Evolutionary conservation across 371 early-diverging fungal species (phyloP).

Genomic region (Mortierella sp.): DNA sequence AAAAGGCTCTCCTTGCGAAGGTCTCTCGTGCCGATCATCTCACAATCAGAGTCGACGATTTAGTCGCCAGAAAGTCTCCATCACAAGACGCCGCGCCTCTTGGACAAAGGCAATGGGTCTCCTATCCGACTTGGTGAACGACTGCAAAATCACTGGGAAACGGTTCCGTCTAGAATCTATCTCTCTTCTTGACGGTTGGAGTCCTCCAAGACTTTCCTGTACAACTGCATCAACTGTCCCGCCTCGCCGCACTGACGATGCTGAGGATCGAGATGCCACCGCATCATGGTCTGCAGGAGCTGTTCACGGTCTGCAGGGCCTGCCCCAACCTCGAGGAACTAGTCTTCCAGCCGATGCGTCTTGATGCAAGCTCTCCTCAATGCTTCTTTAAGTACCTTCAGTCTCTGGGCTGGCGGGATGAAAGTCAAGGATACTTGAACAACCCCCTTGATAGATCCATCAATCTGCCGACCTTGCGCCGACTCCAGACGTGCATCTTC

Average conservation of each 20-base stretch:
- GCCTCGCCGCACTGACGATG: neutral
- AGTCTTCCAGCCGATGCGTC: neutral
- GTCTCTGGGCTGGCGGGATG: neutral
- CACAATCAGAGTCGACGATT: neutral
- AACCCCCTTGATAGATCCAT: too few relatives aligned
- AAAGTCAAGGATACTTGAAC: too few relatives aligned
- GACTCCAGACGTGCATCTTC: neutral
- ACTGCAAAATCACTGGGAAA: neutral
- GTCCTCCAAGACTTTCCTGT: neutral
- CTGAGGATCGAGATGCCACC: neutral
- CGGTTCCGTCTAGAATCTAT: too few relatives aligned
- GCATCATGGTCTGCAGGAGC: neutral
- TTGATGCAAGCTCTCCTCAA: neutral
- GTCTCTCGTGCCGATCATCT: neutral
- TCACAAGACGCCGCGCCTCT: neutral
- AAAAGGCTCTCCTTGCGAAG: too few relatives aligned
- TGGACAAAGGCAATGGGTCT: neutral
- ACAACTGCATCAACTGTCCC: neutral
- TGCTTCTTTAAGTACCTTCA: neutral
- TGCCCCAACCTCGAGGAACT: conserved; percentile 14
- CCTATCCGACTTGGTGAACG: neutral
- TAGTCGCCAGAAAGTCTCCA: neutral
- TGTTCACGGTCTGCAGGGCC: neutral
- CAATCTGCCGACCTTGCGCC: neutral
- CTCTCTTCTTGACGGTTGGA: neutral